Percentiles rank a stretch among this genome's conserved stretches.
phyloP scores from a whole-genome alignment of 768 basidiomycete species.

The Lactarius sp. region DNA sequence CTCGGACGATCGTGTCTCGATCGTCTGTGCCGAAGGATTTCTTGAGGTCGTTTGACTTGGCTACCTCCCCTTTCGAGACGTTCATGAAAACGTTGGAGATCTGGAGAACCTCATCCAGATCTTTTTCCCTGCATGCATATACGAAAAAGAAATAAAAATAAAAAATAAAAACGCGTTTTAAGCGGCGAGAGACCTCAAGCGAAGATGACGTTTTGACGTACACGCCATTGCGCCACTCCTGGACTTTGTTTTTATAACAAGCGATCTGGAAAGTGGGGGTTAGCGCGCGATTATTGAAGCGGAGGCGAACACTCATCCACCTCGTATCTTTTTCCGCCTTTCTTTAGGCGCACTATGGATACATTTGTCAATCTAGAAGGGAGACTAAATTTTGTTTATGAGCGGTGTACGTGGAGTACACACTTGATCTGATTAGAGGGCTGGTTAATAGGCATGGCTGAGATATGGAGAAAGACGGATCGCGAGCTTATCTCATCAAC shows the following conservation, averaged over 20 bases:
- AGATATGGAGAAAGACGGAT: neutral
- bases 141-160: neutral
- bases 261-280: conserved; percentile 59
- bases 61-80: conserved; percentile 93
- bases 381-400: neutral
- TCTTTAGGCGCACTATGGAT: conserved; percentile 91
- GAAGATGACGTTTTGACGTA: conserved; percentile 36
- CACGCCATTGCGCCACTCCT: conserved; percentile 93
- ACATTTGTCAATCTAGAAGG: conserved; percentile 86
- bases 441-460: conserved; percentile 58
- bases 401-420: neutral
- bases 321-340: conserved; percentile 97
- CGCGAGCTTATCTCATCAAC: conserved; percentile 10
- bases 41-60: conserved; percentile 82
- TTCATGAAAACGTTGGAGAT: conserved; percentile 95
- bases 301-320: conserved; percentile 39
- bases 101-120: conserved; percentile 92
- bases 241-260: conserved; percentile 99
- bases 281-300: neutral
- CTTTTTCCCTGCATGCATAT: conserved; percentile 61
- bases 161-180: neutral
- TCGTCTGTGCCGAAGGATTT: conserved; percentile 85
- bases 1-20: conserved; percentile 66
- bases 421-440: conserved; percentile 69
- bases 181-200: too few relatives aligned